These are phyloP conservation scores for Citrus glauca DNA, from an alignment of 345 rosid species.

Conservation along the genomic window DNA sequence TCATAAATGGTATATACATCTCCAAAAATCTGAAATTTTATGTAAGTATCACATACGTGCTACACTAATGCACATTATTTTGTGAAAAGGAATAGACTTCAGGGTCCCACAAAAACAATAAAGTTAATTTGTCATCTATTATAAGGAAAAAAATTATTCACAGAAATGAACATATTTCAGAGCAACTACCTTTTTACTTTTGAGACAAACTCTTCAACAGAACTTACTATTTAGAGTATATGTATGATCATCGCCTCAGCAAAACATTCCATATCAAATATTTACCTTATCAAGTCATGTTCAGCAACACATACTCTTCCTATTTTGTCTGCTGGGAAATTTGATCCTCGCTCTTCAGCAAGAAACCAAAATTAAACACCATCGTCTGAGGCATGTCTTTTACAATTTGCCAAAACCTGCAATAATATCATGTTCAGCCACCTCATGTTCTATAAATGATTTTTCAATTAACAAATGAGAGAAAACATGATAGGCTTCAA, in stretches of 20 bases:
- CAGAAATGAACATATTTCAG: neutral
- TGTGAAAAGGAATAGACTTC: neutral
- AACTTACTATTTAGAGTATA: neutral
- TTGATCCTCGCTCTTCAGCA: conserved; percentile 5
- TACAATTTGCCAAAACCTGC: conserved; percentile 20
- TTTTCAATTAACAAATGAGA: neutral
- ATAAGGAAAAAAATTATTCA: neutral
- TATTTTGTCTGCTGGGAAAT: conserved; percentile 5
- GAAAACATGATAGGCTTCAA: neutral
- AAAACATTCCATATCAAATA: conserved; percentile 12
- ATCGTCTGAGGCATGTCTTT: conserved; percentile 9
- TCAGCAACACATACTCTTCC: neutral
- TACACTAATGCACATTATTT: too few species aligned
- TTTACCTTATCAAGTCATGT: conserved; percentile 26
- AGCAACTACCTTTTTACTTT: neutral
- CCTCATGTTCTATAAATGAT: neutral
- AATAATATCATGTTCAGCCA: conserved; percentile 16
- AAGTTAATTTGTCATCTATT: neutral
- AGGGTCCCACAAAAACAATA: neutral
- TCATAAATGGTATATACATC: neutral
- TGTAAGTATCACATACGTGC: neutral
- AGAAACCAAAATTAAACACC: neutral
- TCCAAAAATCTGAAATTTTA: neutral
- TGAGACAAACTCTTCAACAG: neutral
- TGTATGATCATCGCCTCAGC: neutral